phyloP scores from a whole-genome alignment of 2,329 filamentous ascomycete species.

The Seiridium cupressi region DNA sequence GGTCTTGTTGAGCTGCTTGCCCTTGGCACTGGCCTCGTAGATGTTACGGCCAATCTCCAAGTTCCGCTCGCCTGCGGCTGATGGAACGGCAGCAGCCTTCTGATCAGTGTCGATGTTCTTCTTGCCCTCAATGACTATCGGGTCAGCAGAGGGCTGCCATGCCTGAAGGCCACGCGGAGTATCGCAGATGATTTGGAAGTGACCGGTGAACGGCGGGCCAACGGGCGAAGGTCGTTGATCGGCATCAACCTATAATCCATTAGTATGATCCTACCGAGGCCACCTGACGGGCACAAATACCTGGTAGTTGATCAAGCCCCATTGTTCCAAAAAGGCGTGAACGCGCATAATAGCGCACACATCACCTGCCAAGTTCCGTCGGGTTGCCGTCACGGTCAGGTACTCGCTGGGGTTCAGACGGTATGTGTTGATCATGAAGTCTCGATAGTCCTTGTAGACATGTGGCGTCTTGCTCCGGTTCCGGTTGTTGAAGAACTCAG shows the following conservation, averaged over 20 bases:
- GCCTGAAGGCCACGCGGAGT: conserved; percentile 92
- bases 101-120: conserved; percentile 68
- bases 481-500: conserved; percentile 97
- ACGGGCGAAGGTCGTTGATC: conserved; percentile 94
- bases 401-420: conserved; percentile 94
- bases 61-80: conserved; percentile 78
- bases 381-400: conserved; percentile 92
- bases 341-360: conserved; percentile 99
- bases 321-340: conserved; percentile 95
- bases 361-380: conserved; percentile 91
- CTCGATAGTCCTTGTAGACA: conserved; percentile 97
- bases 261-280: conserved; percentile 2
- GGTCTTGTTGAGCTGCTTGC: conserved; percentile 64
- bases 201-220: conserved; percentile 93
- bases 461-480: conserved; percentile 97
- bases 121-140: conserved; percentile 62
- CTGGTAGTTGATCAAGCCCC: conserved; percentile 99
- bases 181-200: conserved; percentile 94
- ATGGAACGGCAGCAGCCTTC: conserved; percentile 64
- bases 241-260: conserved; percentile 73
- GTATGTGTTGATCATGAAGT: conserved; percentile 99
- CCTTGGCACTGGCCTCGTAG: conserved; percentile 88
- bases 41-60: conserved; percentile 94
- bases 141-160: conserved; percentile 86
- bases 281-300: conserved; percentile 43